Percentiles rank a stretch among this genome's conserved stretches.
phyloP scores from a whole-genome alignment of 352 stramenopile genomes.

The Halophytophthora polymorphica region DNA sequence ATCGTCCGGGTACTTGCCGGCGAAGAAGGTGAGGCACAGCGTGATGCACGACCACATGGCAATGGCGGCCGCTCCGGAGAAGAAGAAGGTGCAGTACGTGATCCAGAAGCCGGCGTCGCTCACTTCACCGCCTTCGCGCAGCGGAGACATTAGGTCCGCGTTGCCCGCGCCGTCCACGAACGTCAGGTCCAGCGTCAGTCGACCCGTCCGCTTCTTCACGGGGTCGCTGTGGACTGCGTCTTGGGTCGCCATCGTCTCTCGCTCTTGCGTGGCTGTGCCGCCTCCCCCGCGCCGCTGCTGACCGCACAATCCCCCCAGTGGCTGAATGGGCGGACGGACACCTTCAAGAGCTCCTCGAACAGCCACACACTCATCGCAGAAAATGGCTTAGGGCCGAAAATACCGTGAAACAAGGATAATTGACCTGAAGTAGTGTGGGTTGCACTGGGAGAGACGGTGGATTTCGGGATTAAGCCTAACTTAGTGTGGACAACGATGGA shows the following conservation, averaged over 20 bases:
- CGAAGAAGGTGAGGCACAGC: slow-evolving; percentile 73
- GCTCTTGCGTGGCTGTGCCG: neutral
- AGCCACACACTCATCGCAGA: neutral
- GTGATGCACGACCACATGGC: slow-evolving; percentile 79
- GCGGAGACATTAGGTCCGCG: slow-evolving; percentile 1
- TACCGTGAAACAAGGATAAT: neutral
- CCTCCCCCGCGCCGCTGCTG: neutral
- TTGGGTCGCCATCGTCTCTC: neutral
- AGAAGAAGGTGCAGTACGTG: slow-evolving; percentile 80
- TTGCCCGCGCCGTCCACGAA: slow-evolving; percentile 7
- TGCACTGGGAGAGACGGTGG: too few relatives aligned
- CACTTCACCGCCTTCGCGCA: slow-evolving; percentile 16
- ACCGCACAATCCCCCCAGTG: too few relatives aligned
- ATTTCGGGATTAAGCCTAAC: neutral
- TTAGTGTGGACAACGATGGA: neutral
- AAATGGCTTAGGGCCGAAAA: neutral
- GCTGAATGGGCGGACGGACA: neutral
- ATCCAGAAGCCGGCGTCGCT: slow-evolving; percentile 43
- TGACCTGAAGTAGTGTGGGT: neutral
- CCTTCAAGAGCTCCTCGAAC: neutral
- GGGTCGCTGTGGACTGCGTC: slow-evolving; percentile 5
- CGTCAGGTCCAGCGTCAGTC: slow-evolving; percentile 17
- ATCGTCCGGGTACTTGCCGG: slow-evolving; percentile 55
- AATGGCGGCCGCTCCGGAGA: slow-evolving; percentile 58
- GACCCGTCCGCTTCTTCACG: slow-evolving; percentile 2